A percentile compares a stretch with the other conserved stretches of the same genome.
These are phyloP conservation scores for Geosiphon pyriformis DNA, from an alignment of 192 early-diverging fungal genomes.

Conservation along the genomic window DNA sequence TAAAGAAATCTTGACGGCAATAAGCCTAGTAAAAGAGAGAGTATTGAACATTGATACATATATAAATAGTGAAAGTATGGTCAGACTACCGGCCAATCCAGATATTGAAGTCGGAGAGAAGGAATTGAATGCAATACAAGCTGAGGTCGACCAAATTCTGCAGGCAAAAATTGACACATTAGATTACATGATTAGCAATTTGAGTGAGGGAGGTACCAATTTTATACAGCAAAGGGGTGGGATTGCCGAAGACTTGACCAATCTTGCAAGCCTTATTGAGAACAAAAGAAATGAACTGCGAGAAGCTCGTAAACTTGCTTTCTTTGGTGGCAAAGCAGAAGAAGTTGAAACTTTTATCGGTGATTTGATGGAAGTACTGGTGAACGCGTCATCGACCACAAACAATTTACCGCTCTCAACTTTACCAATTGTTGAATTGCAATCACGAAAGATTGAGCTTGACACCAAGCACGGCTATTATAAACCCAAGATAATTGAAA, in stretches of 20 bases:
- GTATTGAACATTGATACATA: conserved; percentile 26
- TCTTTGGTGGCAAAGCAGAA: conserved; percentile 34
- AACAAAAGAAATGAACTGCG: conserved; percentile 32
- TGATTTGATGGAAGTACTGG: conserved; percentile 34
- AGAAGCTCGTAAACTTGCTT: conserved; percentile 35
- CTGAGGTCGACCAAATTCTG: conserved; percentile 30
- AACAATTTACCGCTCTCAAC: conserved; percentile 15
- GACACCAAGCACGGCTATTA: conserved; percentile 41
- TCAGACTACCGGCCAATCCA: conserved; percentile 14
- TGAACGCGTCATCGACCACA: conserved; percentile 25
- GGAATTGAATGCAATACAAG: conserved; percentile 23
- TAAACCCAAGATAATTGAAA: conserved; percentile 35
- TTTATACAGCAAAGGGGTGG: conserved; percentile 33
- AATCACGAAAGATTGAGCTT: conserved; percentile 36
- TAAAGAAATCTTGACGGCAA: conserved; percentile 18
- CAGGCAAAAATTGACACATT: conserved; percentile 27
- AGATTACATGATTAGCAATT: conserved; percentile 28
- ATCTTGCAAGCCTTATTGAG: conserved; percentile 33
- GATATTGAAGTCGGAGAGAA: conserved; percentile 18
- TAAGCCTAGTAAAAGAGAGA: conserved; percentile 22
- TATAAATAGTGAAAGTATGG: conserved; percentile 5
- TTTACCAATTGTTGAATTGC: conserved; percentile 30
- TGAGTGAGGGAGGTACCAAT: conserved; percentile 20
- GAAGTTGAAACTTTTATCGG: conserved; percentile 37
- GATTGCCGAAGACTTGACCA: conserved; percentile 31